Percentiles rank a stretch among this genome's conserved stretches.
These are phyloP conservation scores for Populus hybrid DNA, from an alignment of 441 rosid genomes.

Conservation along the genomic window DNA sequence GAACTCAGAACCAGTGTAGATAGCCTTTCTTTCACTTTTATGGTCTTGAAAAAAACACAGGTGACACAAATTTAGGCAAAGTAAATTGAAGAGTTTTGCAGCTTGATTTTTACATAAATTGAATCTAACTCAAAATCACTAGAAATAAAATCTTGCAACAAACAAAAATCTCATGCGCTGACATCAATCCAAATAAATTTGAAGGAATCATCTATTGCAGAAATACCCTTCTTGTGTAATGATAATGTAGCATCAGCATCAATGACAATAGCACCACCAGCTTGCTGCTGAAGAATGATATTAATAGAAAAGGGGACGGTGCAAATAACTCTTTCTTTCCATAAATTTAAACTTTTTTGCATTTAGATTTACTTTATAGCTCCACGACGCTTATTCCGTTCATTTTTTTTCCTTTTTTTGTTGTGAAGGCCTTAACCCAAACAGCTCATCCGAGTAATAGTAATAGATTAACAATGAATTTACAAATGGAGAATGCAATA, in stretches of 20 bases:
- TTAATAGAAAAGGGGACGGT: slow-evolving; percentile 11
- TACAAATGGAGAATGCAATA: slow-evolving; percentile 17
- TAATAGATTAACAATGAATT: background rate
- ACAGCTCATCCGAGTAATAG: background rate
- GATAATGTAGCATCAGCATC: slow-evolving; percentile 94
- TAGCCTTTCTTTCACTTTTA: slow-evolving; percentile 67
- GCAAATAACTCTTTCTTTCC: background rate
- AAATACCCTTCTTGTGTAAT: slow-evolving; percentile 66
- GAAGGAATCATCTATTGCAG: slow-evolving; percentile 75
- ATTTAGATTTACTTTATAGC: background rate
- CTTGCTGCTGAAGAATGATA: slow-evolving; percentile 55
- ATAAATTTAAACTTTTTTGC: background rate
- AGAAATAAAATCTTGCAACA: background rate
- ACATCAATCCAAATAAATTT: slow-evolving; percentile 90
- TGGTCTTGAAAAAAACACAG: slow-evolving; percentile 50
- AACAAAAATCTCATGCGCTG: background rate
- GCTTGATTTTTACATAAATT: background rate
- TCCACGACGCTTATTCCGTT: background rate
- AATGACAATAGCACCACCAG: slow-evolving; percentile 84
- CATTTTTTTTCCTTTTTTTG: background rate
- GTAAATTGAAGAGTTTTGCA: background rate
- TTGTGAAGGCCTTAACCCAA: background rate
- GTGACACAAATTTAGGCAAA: background rate
- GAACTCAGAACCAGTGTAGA: slow-evolving; percentile 80
- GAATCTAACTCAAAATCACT: background rate